Evolutionary conservation across 73 alveolate species (phyloP).

Genomic region (Tetrahymena elliotti): DNA sequence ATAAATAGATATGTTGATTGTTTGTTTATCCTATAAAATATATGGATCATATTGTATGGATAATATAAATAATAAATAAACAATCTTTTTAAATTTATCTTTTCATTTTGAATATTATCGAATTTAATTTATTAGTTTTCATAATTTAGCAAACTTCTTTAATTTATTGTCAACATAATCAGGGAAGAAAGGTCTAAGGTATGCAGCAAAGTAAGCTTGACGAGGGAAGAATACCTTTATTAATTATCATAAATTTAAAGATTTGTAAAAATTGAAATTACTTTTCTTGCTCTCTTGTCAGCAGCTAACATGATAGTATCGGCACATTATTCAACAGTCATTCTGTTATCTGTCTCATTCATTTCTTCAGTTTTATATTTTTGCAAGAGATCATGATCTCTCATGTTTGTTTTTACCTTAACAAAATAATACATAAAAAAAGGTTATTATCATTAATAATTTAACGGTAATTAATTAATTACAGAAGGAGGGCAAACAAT

Average conservation of each 20-base stretch:
- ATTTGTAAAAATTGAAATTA: not conserved
- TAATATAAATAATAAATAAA: too few species aligned
- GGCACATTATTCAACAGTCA: conserved; percentile 56
- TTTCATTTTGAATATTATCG: too few species aligned
- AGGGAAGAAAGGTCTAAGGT: conserved; percentile 62
- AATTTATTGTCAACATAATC: conserved; percentile 53
- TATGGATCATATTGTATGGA: not conserved
- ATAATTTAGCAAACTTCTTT: conserved; percentile 55
- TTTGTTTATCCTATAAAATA: too few species aligned
- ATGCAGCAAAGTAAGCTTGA: conserved; percentile 59
- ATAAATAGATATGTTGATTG: too few species aligned
- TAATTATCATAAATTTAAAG: not conserved
- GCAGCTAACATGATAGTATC: conserved; percentile 58
- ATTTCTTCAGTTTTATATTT: conserved; percentile 37
- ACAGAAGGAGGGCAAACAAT: conserved; percentile 75
- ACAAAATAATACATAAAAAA: not conserved
- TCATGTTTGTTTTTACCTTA: conserved; percentile 9
- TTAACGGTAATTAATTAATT: conserved; percentile 37
- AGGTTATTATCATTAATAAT: not conserved
- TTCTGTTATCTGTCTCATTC: conserved; percentile 50
- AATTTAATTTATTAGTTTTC: not conserved
- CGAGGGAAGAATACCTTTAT: conserved; percentile 53
- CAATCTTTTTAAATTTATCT: not conserved
- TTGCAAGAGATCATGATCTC: conserved; percentile 33
- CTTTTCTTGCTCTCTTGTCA: conserved; percentile 63